phyloP scores from a whole-genome alignment of 2,329 filamentous ascomycete species.

The Aotearoamyces nothofagi region DNA sequence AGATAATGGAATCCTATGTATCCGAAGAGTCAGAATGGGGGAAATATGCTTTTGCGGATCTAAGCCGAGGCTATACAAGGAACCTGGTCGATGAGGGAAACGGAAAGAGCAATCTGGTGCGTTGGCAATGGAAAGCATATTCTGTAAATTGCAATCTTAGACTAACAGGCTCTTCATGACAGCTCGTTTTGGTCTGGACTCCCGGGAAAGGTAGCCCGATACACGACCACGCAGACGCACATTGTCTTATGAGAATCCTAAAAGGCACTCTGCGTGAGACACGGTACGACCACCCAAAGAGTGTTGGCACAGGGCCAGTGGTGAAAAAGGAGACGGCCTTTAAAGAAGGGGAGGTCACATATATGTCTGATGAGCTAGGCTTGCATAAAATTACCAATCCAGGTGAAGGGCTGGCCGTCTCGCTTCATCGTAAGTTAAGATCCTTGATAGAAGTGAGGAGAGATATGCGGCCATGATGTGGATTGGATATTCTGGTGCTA shows the following conservation, averaged over 20 bases:
- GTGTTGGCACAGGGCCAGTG: conserved; percentile 38
- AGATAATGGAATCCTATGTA: conserved; percentile 60
- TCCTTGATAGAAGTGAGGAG: neutral
- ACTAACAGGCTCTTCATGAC: conserved; percentile 7
- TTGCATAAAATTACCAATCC: conserved; percentile 72
- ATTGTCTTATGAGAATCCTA: conserved; percentile 84
- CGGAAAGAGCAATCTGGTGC: conserved; percentile 40
- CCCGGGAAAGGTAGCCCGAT: conserved; percentile 71
- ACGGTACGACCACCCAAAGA: conserved; percentile 57
- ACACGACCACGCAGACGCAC: conserved; percentile 74
- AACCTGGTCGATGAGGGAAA: conserved; percentile 88
- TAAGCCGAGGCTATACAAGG: conserved; percentile 59
- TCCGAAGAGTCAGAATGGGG: conserved; percentile 58
- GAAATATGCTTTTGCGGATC: conserved; percentile 59
- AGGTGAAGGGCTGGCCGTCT: conserved; percentile 64
- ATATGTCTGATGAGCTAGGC: conserved; percentile 84
- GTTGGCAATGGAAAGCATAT: no score
- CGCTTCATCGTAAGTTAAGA: conserved; percentile 49
- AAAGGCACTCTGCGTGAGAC: conserved; percentile 69
- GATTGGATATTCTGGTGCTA: neutral
- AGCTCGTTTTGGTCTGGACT: conserved; percentile 79
- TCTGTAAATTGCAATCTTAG: neutral
- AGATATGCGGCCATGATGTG: neutral
- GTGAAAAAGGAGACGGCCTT: conserved; percentile 55
- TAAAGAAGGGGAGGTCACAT: conserved; percentile 60